A percentile compares a stretch with the other conserved stretches of the same genome.
These are phyloP conservation scores for Sphaerobolus stellatus DNA, from an alignment of 1,284 basidiomycete species.

Conservation along the genomic window DNA sequence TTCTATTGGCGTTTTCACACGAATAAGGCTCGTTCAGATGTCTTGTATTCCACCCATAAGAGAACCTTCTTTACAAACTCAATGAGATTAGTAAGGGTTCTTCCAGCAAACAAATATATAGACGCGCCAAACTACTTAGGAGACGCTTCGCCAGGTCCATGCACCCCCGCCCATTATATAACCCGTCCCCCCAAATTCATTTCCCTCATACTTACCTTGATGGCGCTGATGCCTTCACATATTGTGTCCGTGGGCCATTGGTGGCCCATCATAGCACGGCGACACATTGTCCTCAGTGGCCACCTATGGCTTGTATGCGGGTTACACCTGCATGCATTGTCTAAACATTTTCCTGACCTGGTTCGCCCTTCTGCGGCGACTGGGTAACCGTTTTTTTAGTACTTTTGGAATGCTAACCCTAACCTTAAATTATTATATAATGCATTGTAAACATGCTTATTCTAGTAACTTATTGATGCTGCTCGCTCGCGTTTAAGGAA, in stretches of 20 bases:
- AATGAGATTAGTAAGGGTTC: too few relatives aligned
- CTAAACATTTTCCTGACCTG: background rate
- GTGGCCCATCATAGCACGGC: too few relatives aligned
- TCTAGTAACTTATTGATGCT: too few relatives aligned
- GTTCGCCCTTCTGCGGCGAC: background rate
- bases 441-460: too few relatives aligned
- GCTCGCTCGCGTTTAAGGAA: too few relatives aligned
- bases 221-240: background rate
- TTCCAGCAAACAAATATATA: too few relatives aligned
- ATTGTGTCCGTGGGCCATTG: background rate
- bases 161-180: too few relatives aligned
- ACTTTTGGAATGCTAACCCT: background rate
- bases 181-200: background rate
- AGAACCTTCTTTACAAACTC: too few relatives aligned
- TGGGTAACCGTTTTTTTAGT: background rate
- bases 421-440: background rate
- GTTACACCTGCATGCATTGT: background rate
- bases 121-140: too few relatives aligned
- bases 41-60: too few relatives aligned
- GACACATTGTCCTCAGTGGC: slow-evolving; percentile 1
- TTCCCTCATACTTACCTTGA: background rate
- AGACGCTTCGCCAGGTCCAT: background rate
- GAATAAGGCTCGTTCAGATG: too few relatives aligned
- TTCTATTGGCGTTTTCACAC: too few relatives aligned
- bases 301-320: background rate